Evolutionary conservation across 1,284 basidiomycete species (phyloP), one percentile per base, ranked within the genome.

Genomic region (Ganoderma resinaceum): DNA sequence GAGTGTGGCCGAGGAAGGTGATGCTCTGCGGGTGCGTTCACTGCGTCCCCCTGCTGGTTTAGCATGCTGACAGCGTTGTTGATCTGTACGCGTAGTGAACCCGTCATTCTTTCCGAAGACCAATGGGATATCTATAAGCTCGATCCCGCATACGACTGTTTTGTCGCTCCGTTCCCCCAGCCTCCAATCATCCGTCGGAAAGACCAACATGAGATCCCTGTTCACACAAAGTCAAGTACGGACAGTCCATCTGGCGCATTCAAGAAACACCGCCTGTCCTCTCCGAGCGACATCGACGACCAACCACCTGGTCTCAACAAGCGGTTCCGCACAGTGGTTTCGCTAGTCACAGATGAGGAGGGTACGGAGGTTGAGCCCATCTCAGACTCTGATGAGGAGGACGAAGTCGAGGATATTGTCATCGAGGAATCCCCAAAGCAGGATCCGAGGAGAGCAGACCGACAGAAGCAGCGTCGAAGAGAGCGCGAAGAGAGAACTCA

Each of bases 101-200:
- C 80, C 8, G 78, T 85, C 57, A 76, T 85, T 67, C 85, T 85
- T 73, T 86, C 86, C 37, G 89, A 91, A 76, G 91, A 93, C 49
- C 91, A 93, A 77, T 94, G 92, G 92, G 92, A 94, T 69, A 88
- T 93, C 43, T 90, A 93, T 80, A 94, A 93, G 76, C 84, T 94
- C 16, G 92, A 94, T 74, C 87, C 89, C 1, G 78, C 79, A 23
- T 94, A 92, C 73, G 84, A 87, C 37, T 94, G 92, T 74, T 78
- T 81, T 67, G 87, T 93, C 7, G 84, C 81, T 8, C 76, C 78
- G 29, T 78, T 79, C 49, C 86, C 87, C 9, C 78, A 82, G 11
- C 77, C 84, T 1, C 70, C 78, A 9, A 70, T 73, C 9, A 78
- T 82, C 46, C 72, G 72, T 14, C 75, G 70, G 62, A 76, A 73